Base-by-base conservation (phyloP, 352 stramenopile species). In the Phytopythium aichiense region DNA sequence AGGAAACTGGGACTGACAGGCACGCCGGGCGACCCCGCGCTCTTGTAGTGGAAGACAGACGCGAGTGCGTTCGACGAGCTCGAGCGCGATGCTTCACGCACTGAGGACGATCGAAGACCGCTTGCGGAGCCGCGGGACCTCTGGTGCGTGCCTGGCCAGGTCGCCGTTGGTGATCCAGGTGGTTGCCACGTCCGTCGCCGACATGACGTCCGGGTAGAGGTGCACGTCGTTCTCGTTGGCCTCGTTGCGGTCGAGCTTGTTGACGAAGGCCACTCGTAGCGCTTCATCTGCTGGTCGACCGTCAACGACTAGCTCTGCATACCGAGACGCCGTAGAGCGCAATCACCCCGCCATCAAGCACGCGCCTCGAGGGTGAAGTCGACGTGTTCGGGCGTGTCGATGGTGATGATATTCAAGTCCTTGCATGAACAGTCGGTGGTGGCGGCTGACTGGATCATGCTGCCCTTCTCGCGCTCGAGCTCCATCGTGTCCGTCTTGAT, bases 401-500 rank as follows among this genome's bases (percentile, higher is more conserved):
- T 99, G 72, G 99, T 99, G 78, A 99, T 99, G 65, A 99, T 97
- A 77, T 99, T 95, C 46, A 91, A 84, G 71, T 99, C 90, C 67
- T 98, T 97, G 89, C 92, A 98, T 58, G 72, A 78, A 68, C 90
- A 98, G 81, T 98, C 99, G 20, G 97, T 99, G 43, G 98, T 31
- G 28, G 28, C 98, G 23, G 98, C 98, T 49, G 90, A 98, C 80
- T 99, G 97, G 79, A 99, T 99, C 11, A 97, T 99, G 74, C 99
- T 99, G 58, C 97, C 97, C 82, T 99, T 99, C 77, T 99, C 98
- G 56, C 97, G 85, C 80, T 99, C 98, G 18, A 99, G 80, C 54
- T 99, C 98, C 97, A 99, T 99, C 45, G 84, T 98, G 81, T 99
- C 98, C 97, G 99, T 99, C 78, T 99, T 99, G 63, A 97, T 97